A percentile compares a stretch with the other conserved stretches of the same genome.
phyloP scores from a whole-genome alignment of 202 grass and related monocot genomes.

The Brachypodium distachyon region DNA sequence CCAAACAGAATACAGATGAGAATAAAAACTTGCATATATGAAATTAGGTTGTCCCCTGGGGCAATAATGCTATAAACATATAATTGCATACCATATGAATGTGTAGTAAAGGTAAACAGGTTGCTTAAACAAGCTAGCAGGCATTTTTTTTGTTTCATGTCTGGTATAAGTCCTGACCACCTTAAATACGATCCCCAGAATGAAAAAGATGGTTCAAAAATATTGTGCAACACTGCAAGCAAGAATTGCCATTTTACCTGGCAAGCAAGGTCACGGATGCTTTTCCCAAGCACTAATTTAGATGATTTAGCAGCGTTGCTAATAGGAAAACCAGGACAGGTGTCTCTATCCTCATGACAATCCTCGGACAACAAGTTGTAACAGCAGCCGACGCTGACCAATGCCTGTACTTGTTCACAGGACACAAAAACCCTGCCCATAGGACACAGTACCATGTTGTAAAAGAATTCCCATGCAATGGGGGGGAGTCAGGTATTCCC shows the following conservation, averaged over 20 bases:
- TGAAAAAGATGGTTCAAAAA: neutral
- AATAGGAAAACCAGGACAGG: constrained; percentile 60
- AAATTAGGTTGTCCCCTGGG: neutral
- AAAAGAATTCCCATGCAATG: neutral
- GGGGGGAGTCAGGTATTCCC: neutral
- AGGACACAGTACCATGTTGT: constrained; percentile 34
- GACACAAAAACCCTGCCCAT: constrained; percentile 60
- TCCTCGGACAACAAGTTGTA: constrained; percentile 89
- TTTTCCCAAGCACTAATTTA: constrained; percentile 65
- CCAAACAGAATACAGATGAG: neutral
- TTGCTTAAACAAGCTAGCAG: neutral
- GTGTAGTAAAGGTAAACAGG: neutral
- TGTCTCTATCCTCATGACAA: constrained; percentile 17
- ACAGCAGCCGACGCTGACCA: constrained; percentile 77
- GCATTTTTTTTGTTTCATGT: neutral
- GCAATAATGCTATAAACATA: neutral
- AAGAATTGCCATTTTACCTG: constrained; percentile 40
- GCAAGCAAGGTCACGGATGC: constrained; percentile 74
- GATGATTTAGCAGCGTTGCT: constrained; percentile 59
- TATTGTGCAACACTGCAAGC: neutral
- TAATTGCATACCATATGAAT: neutral
- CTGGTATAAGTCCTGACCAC: neutral
- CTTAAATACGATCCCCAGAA: neutral
- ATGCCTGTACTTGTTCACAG: constrained; percentile 60
- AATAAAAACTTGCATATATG: neutral